Conservation (phyloP, 1,139 yeast genomes). For the Scheffersomyces lignicola region DNA sequence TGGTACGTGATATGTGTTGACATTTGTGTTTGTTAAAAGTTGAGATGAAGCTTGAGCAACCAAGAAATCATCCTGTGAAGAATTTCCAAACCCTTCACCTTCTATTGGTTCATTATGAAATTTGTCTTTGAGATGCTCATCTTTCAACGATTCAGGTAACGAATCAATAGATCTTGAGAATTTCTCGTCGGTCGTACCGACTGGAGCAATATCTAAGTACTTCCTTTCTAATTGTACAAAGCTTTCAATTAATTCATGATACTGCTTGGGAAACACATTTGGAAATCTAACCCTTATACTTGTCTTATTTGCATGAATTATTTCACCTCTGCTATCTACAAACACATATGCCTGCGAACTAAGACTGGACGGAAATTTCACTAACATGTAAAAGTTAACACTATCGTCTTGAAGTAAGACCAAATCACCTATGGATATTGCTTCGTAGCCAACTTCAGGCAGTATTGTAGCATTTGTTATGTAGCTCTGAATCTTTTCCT, state of each 20-base stretch:
- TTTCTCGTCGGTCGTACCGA: constrained; percentile 38
- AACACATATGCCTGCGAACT: constrained; percentile 45
- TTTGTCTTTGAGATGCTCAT: constrained; percentile 6
- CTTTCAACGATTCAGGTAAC: constrained; percentile 22
- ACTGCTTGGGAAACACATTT: constrained; percentile 40
- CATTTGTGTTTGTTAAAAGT: constrained; percentile 34
- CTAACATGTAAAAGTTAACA: constrained; percentile 33
- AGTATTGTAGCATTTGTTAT: constrained; percentile 28
- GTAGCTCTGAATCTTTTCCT: constrained; percentile 12
- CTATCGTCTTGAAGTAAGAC: constrained; percentile 35
- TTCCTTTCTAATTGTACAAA: constrained; percentile 36
- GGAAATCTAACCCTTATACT: constrained; percentile 57
- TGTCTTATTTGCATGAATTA: constrained; percentile 48
- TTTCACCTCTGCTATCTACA: constrained; percentile 56
- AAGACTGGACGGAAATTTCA: constrained; percentile 29
- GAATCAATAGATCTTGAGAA: constrained; percentile 26
- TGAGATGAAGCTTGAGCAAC: constrained; percentile 42
- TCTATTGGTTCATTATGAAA: constrained; percentile 1
- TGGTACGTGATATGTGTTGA: constrained; percentile 41
- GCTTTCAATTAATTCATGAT: constrained; percentile 18
- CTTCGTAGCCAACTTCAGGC: constrained; percentile 21
- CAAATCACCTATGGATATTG: constrained; percentile 39
- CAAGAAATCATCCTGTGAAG: constrained; percentile 28
- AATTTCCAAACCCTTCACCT: constrained; percentile 6
- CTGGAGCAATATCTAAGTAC: constrained; percentile 34